Evolutionary conservation across 495 filamentous ascomycete genomes (phyloP).

Genomic region (Penicillium taxi): DNA sequence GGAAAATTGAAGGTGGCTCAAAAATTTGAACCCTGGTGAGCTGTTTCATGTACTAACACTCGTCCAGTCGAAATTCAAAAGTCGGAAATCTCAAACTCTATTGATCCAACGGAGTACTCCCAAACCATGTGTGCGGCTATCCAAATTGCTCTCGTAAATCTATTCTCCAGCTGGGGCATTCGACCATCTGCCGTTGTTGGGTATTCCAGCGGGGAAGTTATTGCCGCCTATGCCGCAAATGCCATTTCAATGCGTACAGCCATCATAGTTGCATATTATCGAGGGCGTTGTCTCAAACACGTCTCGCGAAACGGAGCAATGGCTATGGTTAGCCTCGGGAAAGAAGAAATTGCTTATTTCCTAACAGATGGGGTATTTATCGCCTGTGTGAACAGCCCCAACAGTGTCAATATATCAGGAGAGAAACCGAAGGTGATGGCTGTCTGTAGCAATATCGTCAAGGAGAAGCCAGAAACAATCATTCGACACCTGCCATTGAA

Average conservation of each 20-base stretch:
- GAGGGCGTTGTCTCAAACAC: not conserved
- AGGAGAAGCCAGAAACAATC: conserved; percentile 14
- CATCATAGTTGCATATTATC: conserved; percentile 3
- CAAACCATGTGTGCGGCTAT: conserved; percentile 33
- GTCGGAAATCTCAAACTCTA: too few relatives aligned
- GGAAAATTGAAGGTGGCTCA: not conserved
- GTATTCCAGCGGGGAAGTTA: conserved; percentile 8
- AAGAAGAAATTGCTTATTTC: conserved; percentile 7
- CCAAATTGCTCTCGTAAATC: conserved; percentile 20
- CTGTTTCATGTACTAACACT: too few relatives aligned
- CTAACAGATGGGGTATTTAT: conserved; percentile 17
- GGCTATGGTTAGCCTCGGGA: conserved; percentile 25
- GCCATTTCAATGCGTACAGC: not conserved
- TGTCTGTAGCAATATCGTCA: conserved; percentile 22
- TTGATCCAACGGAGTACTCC: conserved; percentile 22
- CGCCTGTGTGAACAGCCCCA: conserved; percentile 40
- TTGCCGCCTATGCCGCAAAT: conserved; percentile 5
- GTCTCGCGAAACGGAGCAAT: conserved; percentile 3
- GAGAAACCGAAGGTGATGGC: conserved; percentile 32
- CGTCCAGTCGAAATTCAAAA: not conserved
- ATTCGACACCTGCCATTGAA: conserved; percentile 26
- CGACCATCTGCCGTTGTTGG: not conserved
- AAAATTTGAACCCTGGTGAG: too few relatives aligned
- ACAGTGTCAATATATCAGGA: conserved; percentile 37
- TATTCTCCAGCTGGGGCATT: conserved; percentile 10